Percentiles rank a stretch among this genome's conserved stretches.
These are phyloP conservation scores for Dactylorhiza incarnata DNA, from an alignment of 106 monocot genomes.

Conservation along the genomic window DNA sequence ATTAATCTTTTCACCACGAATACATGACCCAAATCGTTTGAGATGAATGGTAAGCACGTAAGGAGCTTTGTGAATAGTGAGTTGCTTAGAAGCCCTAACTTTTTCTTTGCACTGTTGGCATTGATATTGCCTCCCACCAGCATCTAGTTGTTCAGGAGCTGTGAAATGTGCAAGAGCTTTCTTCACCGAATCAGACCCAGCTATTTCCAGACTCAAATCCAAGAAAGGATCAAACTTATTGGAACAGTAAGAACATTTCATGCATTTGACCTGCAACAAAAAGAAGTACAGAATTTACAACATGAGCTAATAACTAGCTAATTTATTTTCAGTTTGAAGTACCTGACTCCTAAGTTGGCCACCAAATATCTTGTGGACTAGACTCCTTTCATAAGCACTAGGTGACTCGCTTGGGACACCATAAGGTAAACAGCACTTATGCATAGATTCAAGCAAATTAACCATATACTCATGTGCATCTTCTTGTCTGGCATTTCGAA, in stretches of 20 bases:
- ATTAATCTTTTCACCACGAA: slow-evolving; percentile 76
- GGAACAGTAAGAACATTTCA: slow-evolving; percentile 62
- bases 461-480: slow-evolving; percentile 99
- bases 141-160: slow-evolving; percentile 71
- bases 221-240: slow-evolving; percentile 91
- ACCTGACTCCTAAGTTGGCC: slow-evolving; percentile 96
- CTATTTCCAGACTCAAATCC: slow-evolving; percentile 89
- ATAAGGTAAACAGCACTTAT: slow-evolving; percentile 93
- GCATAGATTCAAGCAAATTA: slow-evolving; percentile 93
- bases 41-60: slow-evolving; percentile 93
- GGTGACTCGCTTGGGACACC: slow-evolving; percentile 82
- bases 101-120: slow-evolving; percentile 82
- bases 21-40: slow-evolving; percentile 68
- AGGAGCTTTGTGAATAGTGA: slow-evolving; percentile 82
- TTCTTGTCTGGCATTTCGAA: slow-evolving; percentile 86
- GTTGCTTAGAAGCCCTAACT: slow-evolving; percentile 72
- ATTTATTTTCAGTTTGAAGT: not conserved
- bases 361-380: slow-evolving; percentile 97
- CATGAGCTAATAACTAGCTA: not conserved
- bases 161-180: slow-evolving; percentile 87
- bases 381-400: slow-evolving; percentile 93
- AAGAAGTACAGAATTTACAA: not conserved
- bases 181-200: slow-evolving; percentile 52
- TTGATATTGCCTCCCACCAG: slow-evolving; percentile 75
- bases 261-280: slow-evolving; percentile 77